These are phyloP conservation scores for Mycosphaerella arachidis DNA, from an alignment of 2,329 filamentous ascomycete genomes.

Conservation along the genomic window DNA sequence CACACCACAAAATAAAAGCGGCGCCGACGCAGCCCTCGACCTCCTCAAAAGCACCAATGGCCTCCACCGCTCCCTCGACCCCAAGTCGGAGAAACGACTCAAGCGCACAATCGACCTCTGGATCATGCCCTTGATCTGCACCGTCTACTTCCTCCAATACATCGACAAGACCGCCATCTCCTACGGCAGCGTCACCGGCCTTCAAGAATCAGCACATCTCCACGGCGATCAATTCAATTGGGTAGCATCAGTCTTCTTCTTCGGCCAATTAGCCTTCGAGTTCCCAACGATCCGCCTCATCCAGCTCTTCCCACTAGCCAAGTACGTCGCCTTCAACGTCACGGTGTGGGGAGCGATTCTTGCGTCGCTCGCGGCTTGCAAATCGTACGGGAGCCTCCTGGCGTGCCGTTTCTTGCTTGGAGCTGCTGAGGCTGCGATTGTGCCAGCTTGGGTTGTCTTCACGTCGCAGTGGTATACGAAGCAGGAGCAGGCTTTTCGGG, in stretches of 20 bases:
- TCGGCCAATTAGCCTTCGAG: slow-evolving; percentile 54
- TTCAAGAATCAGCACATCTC: slow-evolving; percentile 43
- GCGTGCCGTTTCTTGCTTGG: slow-evolving; percentile 64
- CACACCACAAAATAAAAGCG: background rate
- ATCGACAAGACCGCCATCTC: slow-evolving; percentile 54
- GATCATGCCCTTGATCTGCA: slow-evolving; percentile 55
- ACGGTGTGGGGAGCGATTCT: slow-evolving; percentile 59
- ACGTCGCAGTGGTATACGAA: slow-evolving; percentile 69
- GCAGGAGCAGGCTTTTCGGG: slow-evolving; percentile 59
- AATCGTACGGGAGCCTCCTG: slow-evolving; percentile 56
- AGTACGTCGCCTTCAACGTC: slow-evolving; percentile 61
- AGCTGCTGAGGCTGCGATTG: slow-evolving; percentile 63
- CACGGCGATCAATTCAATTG: slow-evolving; percentile 48
- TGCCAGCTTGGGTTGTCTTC: slow-evolving; percentile 62
- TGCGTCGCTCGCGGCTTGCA: slow-evolving; percentile 57
- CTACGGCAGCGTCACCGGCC: slow-evolving; percentile 48
- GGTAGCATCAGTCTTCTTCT: slow-evolving; percentile 46
- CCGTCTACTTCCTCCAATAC: slow-evolving; percentile 55
- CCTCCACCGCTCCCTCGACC: slow-evolving; percentile 39
- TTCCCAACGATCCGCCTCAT: slow-evolving; percentile 62
- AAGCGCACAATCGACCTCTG: slow-evolving; percentile 58
- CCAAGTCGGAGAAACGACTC: slow-evolving; percentile 53
- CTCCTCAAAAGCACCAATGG: background rate
- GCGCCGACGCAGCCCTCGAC: background rate
- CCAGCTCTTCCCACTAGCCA: slow-evolving; percentile 59